These are phyloP conservation scores for Bromus sterilis DNA, from an alignment of 176 grass and related monocot species.

Conservation along the genomic window DNA sequence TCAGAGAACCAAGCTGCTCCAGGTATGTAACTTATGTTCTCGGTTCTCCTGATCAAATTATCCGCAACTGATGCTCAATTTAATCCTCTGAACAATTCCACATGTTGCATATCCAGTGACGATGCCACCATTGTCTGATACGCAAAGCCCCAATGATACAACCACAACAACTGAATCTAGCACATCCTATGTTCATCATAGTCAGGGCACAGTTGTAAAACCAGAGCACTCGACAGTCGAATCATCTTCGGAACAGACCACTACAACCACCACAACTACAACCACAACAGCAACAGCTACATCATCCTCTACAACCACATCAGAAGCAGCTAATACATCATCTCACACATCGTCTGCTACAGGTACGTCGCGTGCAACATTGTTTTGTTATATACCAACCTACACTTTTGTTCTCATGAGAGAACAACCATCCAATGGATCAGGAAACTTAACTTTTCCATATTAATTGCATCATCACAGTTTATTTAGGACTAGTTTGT, in stretches of 20 bases:
- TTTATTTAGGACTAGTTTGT: background rate
- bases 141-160: too few relatives aligned
- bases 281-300: background rate
- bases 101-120: too few relatives aligned
- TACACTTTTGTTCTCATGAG: background rate
- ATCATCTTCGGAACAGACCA: slow-evolving; percentile 7
- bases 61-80: background rate
- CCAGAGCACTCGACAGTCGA: background rate
- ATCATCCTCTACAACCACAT: background rate
- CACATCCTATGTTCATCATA: background rate
- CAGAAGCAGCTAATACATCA: background rate
- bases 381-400: background rate
- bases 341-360: background rate
- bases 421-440: background rate
- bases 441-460: background rate
- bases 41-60: too few relatives aligned
- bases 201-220: background rate
- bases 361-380: background rate
- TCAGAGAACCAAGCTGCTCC: too few relatives aligned
- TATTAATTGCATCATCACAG: background rate
- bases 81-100: background rate
- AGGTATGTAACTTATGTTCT: too few relatives aligned
- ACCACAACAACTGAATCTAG: background rate
- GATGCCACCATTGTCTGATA: too few relatives aligned
- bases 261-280: background rate